A percentile compares a stretch with the other conserved stretches of the same genome.
Evolutionary conservation across 1,284 basidiomycete species (phyloP).

Genomic region (Entoloma clypeatum): DNA sequence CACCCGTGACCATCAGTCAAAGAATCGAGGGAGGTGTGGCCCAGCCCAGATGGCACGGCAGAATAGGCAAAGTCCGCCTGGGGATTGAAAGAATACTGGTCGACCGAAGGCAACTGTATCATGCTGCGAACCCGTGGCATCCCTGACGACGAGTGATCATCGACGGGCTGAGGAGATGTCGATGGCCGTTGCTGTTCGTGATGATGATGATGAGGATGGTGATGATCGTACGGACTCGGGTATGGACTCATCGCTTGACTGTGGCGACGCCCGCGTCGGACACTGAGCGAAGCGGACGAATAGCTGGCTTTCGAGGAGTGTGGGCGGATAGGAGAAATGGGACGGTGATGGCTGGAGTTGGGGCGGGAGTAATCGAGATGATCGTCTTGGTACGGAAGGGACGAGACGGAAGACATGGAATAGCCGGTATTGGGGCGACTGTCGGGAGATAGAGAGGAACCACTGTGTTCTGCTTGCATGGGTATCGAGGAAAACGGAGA

Average conservation of each 20-base stretch:
- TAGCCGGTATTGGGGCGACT: constrained; percentile 80
- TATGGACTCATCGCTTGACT: constrained; percentile 82
- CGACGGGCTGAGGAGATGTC: constrained; percentile 65
- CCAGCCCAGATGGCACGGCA: constrained; percentile 45
- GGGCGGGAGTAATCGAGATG: constrained; percentile 66
- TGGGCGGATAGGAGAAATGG: constrained; percentile 58
- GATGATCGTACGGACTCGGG: constrained; percentile 74
- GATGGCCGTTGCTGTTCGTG: constrained; percentile 63
- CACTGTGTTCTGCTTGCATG: constrained; percentile 60
- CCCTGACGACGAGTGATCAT: constrained; percentile 43
- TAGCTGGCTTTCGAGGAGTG: constrained; percentile 60
- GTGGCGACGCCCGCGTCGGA: constrained; percentile 68
- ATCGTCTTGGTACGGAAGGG: constrained; percentile 65
- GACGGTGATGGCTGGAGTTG: constrained; percentile 64
- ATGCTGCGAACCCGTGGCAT: constrained; percentile 73
- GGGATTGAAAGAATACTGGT: constrained; percentile 60
- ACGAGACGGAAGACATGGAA: constrained; percentile 74
- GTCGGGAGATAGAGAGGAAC: constrained; percentile 74
- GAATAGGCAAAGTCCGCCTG: constrained; percentile 78
- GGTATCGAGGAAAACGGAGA: constrained; percentile 65
- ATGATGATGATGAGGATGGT: too few species aligned
- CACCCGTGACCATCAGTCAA: constrained; percentile 41
- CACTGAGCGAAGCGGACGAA: constrained; percentile 51
- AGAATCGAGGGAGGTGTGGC: constrained; percentile 45
- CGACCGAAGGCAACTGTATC: constrained; percentile 69